Percentiles rank a stretch among this genome's conserved stretches.
Evolutionary conservation across 1,284 basidiomycete genomes (phyloP).

Genomic region (Moesziomyces sp.): DNA sequence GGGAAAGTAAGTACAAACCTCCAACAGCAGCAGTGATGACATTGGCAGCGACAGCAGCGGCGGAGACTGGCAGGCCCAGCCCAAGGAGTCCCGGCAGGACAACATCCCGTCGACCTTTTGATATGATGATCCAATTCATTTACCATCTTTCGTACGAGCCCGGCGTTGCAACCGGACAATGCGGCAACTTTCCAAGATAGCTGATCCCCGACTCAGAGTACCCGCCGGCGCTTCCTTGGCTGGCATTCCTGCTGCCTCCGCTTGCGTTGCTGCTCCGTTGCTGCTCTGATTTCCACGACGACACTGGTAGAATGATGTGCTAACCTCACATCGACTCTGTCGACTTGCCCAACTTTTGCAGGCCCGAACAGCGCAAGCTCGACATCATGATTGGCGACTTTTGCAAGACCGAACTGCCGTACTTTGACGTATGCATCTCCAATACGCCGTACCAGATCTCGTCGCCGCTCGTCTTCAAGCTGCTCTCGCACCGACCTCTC

Average conservation of each 20-base stretch:
- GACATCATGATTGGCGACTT: constrained; percentile 96
- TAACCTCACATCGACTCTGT: constrained; percentile 5
- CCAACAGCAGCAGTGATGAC: neutral
- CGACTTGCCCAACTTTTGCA: constrained; percentile 66
- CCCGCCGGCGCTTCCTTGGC: too few relatives aligned
- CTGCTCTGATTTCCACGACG: neutral
- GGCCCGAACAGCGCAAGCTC: constrained; percentile 92
- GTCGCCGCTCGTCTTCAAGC: constrained; percentile 94
- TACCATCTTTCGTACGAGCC: constrained; percentile 60
- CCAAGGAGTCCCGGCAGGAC: neutral
- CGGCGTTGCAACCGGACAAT: constrained; percentile 54
- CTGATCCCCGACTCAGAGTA: constrained; percentile 7
- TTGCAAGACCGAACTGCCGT: constrained; percentile 94
- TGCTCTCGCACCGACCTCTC: constrained; percentile 93
- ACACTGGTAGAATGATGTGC: neutral
- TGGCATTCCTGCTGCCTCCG: too few relatives aligned
- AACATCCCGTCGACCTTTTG: neutral
- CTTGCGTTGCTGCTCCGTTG: constrained; percentile 6
- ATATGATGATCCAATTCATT: constrained; percentile 50
- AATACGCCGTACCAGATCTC: constrained; percentile 99
- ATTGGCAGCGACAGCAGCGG: constrained; percentile 8
- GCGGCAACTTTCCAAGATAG: constrained; percentile 54
- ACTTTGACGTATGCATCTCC: constrained; percentile 98
- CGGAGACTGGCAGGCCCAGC: neutral
- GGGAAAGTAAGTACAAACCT: constrained; percentile 82